phyloP scores from a whole-genome alignment of 164 flowering plant species.

The Vitis cinerea region DNA sequence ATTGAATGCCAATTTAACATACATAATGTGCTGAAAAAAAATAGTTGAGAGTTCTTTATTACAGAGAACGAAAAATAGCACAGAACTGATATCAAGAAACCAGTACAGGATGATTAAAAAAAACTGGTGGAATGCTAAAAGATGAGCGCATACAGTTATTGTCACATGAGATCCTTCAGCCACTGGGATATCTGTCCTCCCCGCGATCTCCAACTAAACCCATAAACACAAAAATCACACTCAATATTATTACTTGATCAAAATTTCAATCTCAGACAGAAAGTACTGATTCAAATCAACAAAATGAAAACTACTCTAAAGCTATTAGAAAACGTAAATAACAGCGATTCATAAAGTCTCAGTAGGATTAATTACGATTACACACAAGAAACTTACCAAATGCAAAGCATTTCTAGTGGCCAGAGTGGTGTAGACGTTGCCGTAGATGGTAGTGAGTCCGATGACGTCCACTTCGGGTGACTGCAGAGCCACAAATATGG shows the following conservation, averaged over 20 bases:
- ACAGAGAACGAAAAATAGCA: no score
- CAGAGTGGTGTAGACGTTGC: slow-evolving; percentile 84
- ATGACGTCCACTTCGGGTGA: slow-evolving; percentile 88
- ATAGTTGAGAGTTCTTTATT: no score
- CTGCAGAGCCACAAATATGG: slow-evolving; percentile 74
- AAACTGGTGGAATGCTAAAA: background rate
- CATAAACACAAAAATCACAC: slow-evolving; percentile 9
- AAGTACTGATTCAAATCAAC: background rate
- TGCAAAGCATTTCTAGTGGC: slow-evolving; percentile 90
- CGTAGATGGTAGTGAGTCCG: slow-evolving; percentile 86
- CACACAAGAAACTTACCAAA: slow-evolving; percentile 45
- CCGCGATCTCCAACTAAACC: slow-evolving; percentile 79
- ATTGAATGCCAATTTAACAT: no score
- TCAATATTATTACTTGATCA: no score
- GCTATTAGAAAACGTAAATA: background rate
- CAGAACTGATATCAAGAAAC: no score
- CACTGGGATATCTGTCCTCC: slow-evolving; percentile 87
- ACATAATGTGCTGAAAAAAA: no score
- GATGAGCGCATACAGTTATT: slow-evolving; percentile 50
- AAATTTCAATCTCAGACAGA: no score
- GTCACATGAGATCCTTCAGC: slow-evolving; percentile 92
- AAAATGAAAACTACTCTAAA: background rate
- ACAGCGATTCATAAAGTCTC: background rate
- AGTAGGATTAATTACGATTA: background rate
- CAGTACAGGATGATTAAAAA: background rate